A percentile compares a stretch with the other conserved stretches of the same genome.
Evolutionary conservation across 2,329 filamentous ascomycete species (phyloP).

Genomic region (Teratosphaeria gauchensis): DNA sequence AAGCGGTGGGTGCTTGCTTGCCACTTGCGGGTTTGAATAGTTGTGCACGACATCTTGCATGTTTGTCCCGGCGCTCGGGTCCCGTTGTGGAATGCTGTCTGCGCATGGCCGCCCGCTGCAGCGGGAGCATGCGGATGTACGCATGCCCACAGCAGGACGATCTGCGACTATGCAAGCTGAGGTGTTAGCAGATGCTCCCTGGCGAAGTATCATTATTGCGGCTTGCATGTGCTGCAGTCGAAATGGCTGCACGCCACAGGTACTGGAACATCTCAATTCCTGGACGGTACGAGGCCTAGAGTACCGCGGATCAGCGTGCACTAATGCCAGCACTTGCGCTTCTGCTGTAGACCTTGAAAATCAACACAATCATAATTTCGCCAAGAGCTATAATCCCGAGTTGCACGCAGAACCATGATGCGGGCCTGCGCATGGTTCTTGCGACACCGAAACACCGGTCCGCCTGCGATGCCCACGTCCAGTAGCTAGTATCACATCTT

Average conservation of each 20-base stretch:
- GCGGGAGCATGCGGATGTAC: not conserved
- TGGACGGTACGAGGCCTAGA: not conserved
- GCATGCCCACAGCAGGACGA: not conserved
- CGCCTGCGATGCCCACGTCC: not conserved
- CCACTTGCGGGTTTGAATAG: slow-evolving; percentile 1
- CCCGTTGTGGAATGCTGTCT: not conserved
- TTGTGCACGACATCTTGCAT: not conserved
- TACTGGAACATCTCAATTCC: not conserved
- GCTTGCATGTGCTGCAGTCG: not conserved
- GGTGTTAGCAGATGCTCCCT: too few relatives aligned
- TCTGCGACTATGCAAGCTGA: not conserved
- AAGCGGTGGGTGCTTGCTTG: not conserved
- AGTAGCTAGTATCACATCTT: not conserved
- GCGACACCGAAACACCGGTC: not conserved
- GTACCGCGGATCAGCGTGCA: not conserved
- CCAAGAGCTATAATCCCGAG: not conserved
- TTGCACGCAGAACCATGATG: not conserved
- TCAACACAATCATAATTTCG: not conserved
- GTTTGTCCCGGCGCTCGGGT: not conserved
- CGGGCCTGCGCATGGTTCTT: not conserved
- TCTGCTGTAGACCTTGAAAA: not conserved
- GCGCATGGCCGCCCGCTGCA: not conserved
- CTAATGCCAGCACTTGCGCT: not conserved
- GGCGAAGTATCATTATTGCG: not conserved
- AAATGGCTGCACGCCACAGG: too few relatives aligned